Evolutionary conservation across 257 asterid species (phyloP), one percentile per base, ranked within the genome.

Genomic region (Penstemon eatonii): DNA sequence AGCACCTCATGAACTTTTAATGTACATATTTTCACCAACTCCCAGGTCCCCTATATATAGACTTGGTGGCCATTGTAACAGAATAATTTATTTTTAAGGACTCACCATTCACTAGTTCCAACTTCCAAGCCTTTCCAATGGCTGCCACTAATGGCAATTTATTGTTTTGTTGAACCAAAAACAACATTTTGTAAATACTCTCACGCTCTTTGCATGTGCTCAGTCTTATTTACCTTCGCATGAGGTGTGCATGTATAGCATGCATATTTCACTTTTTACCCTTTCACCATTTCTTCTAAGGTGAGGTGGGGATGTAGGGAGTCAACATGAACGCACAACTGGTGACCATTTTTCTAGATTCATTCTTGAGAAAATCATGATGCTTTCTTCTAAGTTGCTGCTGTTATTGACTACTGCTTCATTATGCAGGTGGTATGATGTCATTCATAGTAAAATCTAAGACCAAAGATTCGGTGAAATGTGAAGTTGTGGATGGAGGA

Each of bases 401-500:
- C 56, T 43, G 64, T 60, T 56, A 33, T 3, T 71, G 72, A 69
- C 60, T 52, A 36, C 55, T 69, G 55, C 63, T 75, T 76, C 68
- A 59, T 42, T 43, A 68, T 82, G 41, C 79, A 92, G 98, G 97
- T 83, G 98, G 98, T 60, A 92, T 92, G 98, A 92, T 92, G 97
- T 89, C 97, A 70, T 79, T 92, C 8, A 19, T 72, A 36, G 98
- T 87, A 65, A 92, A 81, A 73, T 92, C 91, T 56, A 92, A 89
- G 85, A 89, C 86, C 25, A 83, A 75, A 70, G 95, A 86, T 60
- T 86, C 91, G 4, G 98, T 92, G 76, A 87, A 78, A 75, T 92
- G 98, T 82, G 96, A 89, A 84, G 98, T 92, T 67, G 74, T 92
- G 63, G 98, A 92, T 75, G 98, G 98, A 44, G 98, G 98, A 64